Percentiles rank a stretch among this genome's conserved stretches.
Conservation (phyloP, 768 basidiomycete genomes). For the Heimioporus sp. region DNA sequence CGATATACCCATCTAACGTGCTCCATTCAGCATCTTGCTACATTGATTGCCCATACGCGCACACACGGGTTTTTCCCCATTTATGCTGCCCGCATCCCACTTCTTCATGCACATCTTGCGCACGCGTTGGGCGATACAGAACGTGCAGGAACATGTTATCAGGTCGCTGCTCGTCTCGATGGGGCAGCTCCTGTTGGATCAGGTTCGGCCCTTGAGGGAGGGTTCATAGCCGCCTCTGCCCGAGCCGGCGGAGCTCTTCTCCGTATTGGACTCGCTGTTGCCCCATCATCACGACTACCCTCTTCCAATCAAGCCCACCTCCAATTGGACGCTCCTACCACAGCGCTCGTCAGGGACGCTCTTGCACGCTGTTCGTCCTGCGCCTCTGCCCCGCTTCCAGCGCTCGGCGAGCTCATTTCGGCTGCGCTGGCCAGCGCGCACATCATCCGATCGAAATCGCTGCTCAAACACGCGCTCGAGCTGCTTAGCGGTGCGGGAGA, state of each 20-base stretch:
- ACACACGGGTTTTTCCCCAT: constrained; percentile 51
- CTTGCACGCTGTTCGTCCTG: constrained; percentile 23
- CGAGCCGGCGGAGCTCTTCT: constrained; percentile 52
- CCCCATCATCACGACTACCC: neutral
- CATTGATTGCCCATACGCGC: constrained; percentile 61
- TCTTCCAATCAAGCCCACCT: constrained; percentile 4
- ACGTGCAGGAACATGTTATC: constrained; percentile 61
- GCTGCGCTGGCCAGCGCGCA: constrained; percentile 20
- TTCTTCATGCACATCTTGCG: constrained; percentile 72
- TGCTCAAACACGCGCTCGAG: constrained; percentile 58
- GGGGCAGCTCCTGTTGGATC: constrained; percentile 29
- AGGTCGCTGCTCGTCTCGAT: constrained; percentile 54
- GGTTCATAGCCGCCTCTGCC: constrained; percentile 48
- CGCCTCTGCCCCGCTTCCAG: constrained; percentile 18
- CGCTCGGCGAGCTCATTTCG: constrained; percentile 16
- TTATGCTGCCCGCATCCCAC: constrained; percentile 61
- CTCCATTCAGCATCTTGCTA: constrained; percentile 34
- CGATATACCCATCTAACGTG: neutral
- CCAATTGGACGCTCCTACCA: constrained; percentile 17
- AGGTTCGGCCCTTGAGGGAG: constrained; percentile 15
- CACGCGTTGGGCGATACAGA: constrained; percentile 57
- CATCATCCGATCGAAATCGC: constrained; percentile 31
- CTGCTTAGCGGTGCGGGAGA: constrained; percentile 59
- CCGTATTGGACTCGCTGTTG: constrained; percentile 41
- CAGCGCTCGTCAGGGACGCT: constrained; percentile 24